Evolutionary conservation across 2,329 filamentous ascomycete species (phyloP).

Genomic region (Nothopassalora personata): DNA sequence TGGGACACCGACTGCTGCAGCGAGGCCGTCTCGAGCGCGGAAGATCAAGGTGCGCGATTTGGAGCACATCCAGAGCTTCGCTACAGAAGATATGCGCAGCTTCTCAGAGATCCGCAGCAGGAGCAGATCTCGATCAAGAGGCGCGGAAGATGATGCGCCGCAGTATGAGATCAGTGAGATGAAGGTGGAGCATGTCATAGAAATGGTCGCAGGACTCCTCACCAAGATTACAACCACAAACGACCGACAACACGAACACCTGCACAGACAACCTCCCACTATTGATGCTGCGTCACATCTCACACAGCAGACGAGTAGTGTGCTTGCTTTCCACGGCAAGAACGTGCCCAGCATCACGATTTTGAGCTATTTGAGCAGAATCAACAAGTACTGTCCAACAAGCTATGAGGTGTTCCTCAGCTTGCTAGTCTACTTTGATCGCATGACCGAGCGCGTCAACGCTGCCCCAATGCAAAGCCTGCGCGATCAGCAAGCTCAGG

Average conservation of each 20-base stretch:
- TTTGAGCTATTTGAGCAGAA: slow-evolving; percentile 86
- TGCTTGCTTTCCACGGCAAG: slow-evolving; percentile 95
- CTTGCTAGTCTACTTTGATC: slow-evolving; percentile 92
- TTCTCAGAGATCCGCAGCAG: slow-evolving; percentile 44
- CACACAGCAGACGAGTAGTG: slow-evolving; percentile 61
- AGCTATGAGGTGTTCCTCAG: slow-evolving; percentile 98
- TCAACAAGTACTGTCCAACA: slow-evolving; percentile 98
- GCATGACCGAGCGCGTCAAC: slow-evolving; percentile 96
- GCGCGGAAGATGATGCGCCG: slow-evolving; percentile 48
- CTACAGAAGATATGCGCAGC: slow-evolving; percentile 65
- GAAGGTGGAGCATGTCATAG: slow-evolving; percentile 95
- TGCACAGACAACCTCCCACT: slow-evolving; percentile 68
- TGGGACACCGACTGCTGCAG: slow-evolving; percentile 26
- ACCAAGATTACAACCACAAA: slow-evolving; percentile 98
- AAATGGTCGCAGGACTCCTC: slow-evolving; percentile 94
- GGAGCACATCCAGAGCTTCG: slow-evolving; percentile 84
- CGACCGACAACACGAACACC: slow-evolving; percentile 84
- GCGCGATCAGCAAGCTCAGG: slow-evolving; percentile 44
- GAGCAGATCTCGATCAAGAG: slow-evolving; percentile 38
- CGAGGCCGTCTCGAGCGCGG: slow-evolving; percentile 43
- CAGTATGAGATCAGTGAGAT: slow-evolving; percentile 95
- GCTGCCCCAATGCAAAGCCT: slow-evolving; percentile 65
- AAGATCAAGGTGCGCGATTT: slow-evolving; percentile 80
- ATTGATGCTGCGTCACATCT: slow-evolving; percentile 55
- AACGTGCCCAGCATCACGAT: slow-evolving; percentile 97